Conservation (phyloP, 2,329 filamentous ascomycete species). For the Arachnomyces sp. region DNA sequence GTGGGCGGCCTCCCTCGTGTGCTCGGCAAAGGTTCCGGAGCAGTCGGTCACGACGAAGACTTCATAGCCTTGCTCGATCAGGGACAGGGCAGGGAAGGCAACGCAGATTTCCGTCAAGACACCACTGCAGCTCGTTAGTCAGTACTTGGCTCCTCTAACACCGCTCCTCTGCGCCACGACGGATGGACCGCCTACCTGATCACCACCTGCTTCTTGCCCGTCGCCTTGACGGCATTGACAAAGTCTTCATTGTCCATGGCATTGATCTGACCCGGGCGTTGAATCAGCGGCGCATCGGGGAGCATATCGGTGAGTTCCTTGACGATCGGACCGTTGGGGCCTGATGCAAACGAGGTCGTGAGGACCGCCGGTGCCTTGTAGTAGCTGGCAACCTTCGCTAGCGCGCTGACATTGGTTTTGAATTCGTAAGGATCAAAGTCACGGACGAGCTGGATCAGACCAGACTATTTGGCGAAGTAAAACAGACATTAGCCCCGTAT, state of each 20-base stretch:
- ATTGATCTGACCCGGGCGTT: slow-evolving; percentile 63
- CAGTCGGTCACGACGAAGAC: slow-evolving; percentile 68
- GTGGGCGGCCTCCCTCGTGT: slow-evolving; percentile 57
- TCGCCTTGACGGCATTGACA: slow-evolving; percentile 54
- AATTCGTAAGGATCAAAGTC: slow-evolving; percentile 61
- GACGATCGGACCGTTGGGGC: slow-evolving; percentile 63
- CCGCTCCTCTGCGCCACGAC: not conserved
- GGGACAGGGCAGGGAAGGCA: slow-evolving; percentile 63
- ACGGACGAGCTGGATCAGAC: slow-evolving; percentile 41
- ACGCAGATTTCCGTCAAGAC: slow-evolving; percentile 40
- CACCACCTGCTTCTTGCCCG: slow-evolving; percentile 61
- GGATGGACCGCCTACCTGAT: slow-evolving; percentile 33
- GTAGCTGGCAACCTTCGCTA: slow-evolving; percentile 55
- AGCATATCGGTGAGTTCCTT: slow-evolving; percentile 62
- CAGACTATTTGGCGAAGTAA: slow-evolving; percentile 27
- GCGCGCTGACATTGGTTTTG: slow-evolving; percentile 59
- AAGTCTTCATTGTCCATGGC: slow-evolving; percentile 70
- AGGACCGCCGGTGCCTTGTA: slow-evolving; percentile 63
- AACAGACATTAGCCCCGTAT: no score
- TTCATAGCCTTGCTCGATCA: slow-evolving; percentile 61
- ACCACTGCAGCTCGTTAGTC: not conserved
- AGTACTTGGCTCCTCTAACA: not conserved
- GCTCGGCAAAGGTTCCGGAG: slow-evolving; percentile 55
- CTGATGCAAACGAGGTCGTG: slow-evolving; percentile 60
- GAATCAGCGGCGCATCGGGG: slow-evolving; percentile 57